Evolutionary conservation across 2,329 filamentous ascomycete species (phyloP).

Genomic region (Phoma sp.): DNA sequence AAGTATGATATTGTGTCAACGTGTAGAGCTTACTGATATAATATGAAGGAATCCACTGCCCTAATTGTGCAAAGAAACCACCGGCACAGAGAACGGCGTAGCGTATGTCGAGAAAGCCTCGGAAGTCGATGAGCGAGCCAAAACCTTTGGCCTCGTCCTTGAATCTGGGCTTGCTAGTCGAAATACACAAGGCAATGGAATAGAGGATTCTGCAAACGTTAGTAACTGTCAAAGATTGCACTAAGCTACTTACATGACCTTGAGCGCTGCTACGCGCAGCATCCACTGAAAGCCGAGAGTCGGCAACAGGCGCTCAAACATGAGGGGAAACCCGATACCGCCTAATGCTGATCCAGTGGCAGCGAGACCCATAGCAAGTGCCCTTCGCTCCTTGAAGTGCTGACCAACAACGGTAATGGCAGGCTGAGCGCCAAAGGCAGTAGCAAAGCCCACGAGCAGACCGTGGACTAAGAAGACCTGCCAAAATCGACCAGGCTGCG

Average conservation of each 20-base stretch:
- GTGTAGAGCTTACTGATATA: conserved; percentile 41
- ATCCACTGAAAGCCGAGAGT: conserved; percentile 66
- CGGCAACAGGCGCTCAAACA: conserved; percentile 62
- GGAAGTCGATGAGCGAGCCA: conserved; percentile 40
- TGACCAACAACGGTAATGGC: conserved; percentile 50
- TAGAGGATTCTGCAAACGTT: conserved; percentile 57
- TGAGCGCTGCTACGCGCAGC: conserved; percentile 67
- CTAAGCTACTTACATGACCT: conserved; percentile 26
- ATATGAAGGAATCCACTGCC: conserved; percentile 40
- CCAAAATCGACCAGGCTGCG: conserved; percentile 40
- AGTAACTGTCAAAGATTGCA: conserved; percentile 58
- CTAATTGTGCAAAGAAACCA: conserved; percentile 38
- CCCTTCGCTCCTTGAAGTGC: conserved; percentile 53
- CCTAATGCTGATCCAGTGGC: conserved; percentile 50
- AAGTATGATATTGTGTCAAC: no score
- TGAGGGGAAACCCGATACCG: conserved; percentile 63
- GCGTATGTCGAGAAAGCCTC: conserved; percentile 40
- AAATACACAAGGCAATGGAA: conserved; percentile 46
- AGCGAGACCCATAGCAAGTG: conserved; percentile 53
- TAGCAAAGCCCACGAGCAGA: conserved; percentile 52
- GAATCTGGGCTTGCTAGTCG: conserved; percentile 29
- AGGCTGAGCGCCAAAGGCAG: conserved; percentile 51
- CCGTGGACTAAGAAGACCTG: conserved; percentile 56
- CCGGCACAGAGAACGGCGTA: conserved; percentile 41
- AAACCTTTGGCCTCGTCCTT: conserved; percentile 27